Percentiles rank a stretch among this genome's conserved stretches.
These are phyloP conservation scores for Russula emetica DNA, from an alignment of 768 basidiomycete species.

Conservation along the genomic window DNA sequence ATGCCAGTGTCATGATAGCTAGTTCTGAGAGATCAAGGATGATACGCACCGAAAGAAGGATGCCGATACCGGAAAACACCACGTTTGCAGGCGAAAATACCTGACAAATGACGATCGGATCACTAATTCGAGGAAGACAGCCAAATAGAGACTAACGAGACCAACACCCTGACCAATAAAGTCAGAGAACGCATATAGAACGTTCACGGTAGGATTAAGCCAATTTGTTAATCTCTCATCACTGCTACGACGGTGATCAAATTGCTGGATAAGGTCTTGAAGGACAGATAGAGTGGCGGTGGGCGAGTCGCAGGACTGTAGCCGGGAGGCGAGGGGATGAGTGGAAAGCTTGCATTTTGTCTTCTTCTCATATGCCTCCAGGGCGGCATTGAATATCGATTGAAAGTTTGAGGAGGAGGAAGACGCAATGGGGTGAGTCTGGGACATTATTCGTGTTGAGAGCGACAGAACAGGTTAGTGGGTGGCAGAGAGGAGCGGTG, in stretches of 20 bases:
- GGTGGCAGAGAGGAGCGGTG: no score
- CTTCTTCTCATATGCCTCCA: neutral
- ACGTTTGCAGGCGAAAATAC: neutral
- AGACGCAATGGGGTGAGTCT: neutral
- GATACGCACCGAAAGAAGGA: slow-evolving; percentile 8
- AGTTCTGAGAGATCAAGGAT: neutral
- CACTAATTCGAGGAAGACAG: neutral
- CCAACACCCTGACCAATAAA: neutral
- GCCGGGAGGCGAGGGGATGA: neutral
- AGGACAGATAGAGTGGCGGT: neutral
- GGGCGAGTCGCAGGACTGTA: slow-evolving; percentile 4
- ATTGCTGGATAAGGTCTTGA: neutral
- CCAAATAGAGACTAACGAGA: neutral
- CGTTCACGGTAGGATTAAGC: neutral
- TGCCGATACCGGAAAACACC: neutral
- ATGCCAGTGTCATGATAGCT: neutral
- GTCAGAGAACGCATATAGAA: neutral
- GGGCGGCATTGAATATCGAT: neutral
- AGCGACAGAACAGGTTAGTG: neutral
- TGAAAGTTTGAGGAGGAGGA: neutral
- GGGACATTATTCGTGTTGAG: slow-evolving; percentile 1
- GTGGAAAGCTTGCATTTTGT: neutral
- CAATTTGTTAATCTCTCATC: neutral
- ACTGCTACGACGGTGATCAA: neutral
- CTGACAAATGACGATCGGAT: neutral